Percentiles rank a stretch among this genome's conserved stretches.
Evolutionary conservation across 352 stramenopile genomes (phyloP).

Genomic region (Globisporangium solare): DNA sequence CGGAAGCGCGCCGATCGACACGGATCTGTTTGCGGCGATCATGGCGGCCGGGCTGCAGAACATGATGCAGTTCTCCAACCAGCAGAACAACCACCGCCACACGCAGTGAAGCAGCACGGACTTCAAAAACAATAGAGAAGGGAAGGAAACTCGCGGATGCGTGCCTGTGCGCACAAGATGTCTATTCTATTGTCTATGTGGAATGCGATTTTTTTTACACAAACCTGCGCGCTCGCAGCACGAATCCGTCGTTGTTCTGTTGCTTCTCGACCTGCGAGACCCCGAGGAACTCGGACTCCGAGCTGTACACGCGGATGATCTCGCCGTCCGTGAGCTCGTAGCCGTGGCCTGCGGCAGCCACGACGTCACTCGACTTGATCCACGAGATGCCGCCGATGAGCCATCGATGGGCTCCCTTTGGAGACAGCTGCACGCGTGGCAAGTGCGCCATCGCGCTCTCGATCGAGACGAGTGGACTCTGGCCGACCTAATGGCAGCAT

Average conservation of each 20-base stretch:
- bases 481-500: conserved; percentile 1
- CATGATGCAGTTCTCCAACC: conserved; percentile 60
- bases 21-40: conserved; percentile 77
- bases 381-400: conserved; percentile 36
- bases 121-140: background rate
- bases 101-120: conserved; percentile 3
- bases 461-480: conserved; percentile 42
- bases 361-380: conserved; percentile 27
- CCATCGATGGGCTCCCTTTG: conserved; percentile 33
- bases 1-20: conserved; percentile 50
- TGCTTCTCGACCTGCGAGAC: conserved; percentile 50
- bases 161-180: background rate
- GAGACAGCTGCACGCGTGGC: conserved; percentile 32
- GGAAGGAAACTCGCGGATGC: background rate
- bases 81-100: conserved; percentile 19
- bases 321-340: conserved; percentile 28
- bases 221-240: conserved; percentile 69
- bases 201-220: conserved; percentile 19
- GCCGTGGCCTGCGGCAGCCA: background rate
- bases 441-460: conserved; percentile 57
- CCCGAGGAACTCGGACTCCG: conserved; percentile 35
- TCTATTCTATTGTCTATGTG: conserved; percentile 6
- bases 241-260: conserved; percentile 22
- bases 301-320: conserved; percentile 50
- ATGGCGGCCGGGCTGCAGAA: conserved; percentile 83